These are phyloP conservation scores for Hortiboletus rubellus DNA, from an alignment of 1,284 basidiomycete genomes.

Conservation along the genomic window DNA sequence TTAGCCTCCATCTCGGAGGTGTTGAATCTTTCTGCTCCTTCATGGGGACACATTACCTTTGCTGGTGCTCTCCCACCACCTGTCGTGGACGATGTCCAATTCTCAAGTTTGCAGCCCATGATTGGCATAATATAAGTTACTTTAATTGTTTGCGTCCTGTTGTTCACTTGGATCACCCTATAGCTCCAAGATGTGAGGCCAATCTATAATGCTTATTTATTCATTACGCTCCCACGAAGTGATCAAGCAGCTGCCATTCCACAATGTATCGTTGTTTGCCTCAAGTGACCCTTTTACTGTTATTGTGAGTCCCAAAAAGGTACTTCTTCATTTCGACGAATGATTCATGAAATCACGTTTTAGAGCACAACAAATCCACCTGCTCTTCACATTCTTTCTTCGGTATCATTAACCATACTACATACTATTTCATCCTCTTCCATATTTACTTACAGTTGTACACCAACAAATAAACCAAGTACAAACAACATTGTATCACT, in stretches of 20 bases:
- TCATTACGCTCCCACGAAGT: slow-evolving; percentile 58
- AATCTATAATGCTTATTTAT: slow-evolving; percentile 53
- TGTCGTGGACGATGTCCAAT: slow-evolving; percentile 28
- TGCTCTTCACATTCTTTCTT: slow-evolving; percentile 57
- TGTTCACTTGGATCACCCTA: slow-evolving; percentile 7
- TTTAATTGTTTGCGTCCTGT: background rate
- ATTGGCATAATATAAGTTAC: slow-evolving; percentile 58
- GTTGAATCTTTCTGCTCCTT: slow-evolving; percentile 31
- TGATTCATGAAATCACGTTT: slow-evolving; percentile 1
- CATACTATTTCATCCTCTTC: slow-evolving; percentile 50
- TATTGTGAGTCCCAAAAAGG: slow-evolving; percentile 47
- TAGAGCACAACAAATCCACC: slow-evolving; percentile 61
- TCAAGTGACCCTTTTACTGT: slow-evolving; percentile 53
- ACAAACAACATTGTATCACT: slow-evolving; percentile 41
- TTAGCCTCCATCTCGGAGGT: slow-evolving; percentile 48
- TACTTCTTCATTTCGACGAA: background rate
- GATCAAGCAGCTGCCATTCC: slow-evolving; percentile 49
- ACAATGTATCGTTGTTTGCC: slow-evolving; percentile 48
- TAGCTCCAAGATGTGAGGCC: slow-evolving; percentile 28
- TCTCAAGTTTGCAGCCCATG: slow-evolving; percentile 44
- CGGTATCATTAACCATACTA: slow-evolving; percentile 51
- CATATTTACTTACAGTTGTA: slow-evolving; percentile 37
- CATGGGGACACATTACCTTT: slow-evolving; percentile 43
- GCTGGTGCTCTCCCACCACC: slow-evolving; percentile 48
- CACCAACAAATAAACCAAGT: slow-evolving; percentile 35